Evolutionary conservation across 306 rosid species (phyloP).

Genomic region (Alnus glutinosa): DNA sequence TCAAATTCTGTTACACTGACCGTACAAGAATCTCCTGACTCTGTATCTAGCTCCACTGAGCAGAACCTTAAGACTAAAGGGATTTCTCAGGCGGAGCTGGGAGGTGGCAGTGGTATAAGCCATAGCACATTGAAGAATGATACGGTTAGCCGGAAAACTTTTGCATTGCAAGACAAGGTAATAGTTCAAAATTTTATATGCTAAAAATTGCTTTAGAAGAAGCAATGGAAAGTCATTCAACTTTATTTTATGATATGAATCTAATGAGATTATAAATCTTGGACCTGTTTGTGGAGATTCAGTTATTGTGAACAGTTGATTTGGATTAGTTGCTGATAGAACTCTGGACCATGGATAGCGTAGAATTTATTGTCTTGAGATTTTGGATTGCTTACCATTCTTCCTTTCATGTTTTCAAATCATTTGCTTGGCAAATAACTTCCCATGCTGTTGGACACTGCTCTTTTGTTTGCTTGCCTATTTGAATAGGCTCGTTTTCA

Average conservation of each 20-base stretch:
- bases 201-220: neutral
- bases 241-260: neutral
- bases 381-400: neutral
- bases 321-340: neutral
- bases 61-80: slow-evolving; percentile 42
- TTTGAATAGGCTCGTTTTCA: slow-evolving; percentile 6
- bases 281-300: neutral
- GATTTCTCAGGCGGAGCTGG: slow-evolving; percentile 38
- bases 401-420: neutral
- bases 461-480: neutral
- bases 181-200: slow-evolving; percentile 18
- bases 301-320: neutral
- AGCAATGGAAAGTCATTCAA: neutral
- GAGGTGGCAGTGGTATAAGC: slow-evolving; percentile 35
- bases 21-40: slow-evolving; percentile 41
- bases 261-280: neutral
- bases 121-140: slow-evolving; percentile 51
- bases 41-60: slow-evolving; percentile 45
- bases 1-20: slow-evolving; percentile 38
- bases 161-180: slow-evolving; percentile 98
- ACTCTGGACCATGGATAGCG: neutral
- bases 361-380: neutral
- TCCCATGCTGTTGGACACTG: neutral
- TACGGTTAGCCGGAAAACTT: slow-evolving; percentile 70
- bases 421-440: slow-evolving; percentile 17